These are phyloP conservation scores for Melanogaster broomeanus DNA, from an alignment of 768 basidiomycete genomes.

Conservation along the genomic window DNA sequence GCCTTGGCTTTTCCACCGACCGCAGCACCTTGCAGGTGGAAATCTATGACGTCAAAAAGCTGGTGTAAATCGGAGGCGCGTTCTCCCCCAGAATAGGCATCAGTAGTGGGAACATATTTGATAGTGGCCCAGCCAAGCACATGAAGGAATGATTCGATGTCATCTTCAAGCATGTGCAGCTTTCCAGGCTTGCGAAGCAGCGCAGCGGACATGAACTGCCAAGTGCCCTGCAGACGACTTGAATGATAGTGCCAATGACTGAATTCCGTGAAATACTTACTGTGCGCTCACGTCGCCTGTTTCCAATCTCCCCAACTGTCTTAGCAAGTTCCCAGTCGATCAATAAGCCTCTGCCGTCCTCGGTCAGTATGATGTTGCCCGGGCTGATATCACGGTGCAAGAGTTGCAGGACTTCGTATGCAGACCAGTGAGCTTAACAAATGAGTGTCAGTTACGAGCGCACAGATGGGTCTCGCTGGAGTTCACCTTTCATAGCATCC, in stretches of 20 bases:
- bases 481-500: neutral
- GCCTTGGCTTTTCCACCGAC: neutral
- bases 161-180: constrained; percentile 25
- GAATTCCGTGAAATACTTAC: neutral
- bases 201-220: constrained; percentile 30
- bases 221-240: constrained; percentile 27
- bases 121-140: constrained; percentile 16
- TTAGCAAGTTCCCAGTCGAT: constrained; percentile 25
- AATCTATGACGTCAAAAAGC: neutral
- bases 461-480: too few species aligned
- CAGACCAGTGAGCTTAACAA: constrained; percentile 17
- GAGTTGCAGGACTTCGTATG: constrained; percentile 10
- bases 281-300: neutral
- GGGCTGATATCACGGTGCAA: constrained; percentile 28
- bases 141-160: constrained; percentile 31
- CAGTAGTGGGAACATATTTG: constrained; percentile 2
- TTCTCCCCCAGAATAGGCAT: too few species aligned
- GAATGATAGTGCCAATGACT: neutral
- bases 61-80: too few species aligned
- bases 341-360: constrained; percentile 11
- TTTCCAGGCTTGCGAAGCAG: constrained; percentile 16
- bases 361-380: constrained; percentile 21
- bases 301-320: neutral
- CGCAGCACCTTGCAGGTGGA: neutral
- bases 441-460: neutral